These are phyloP conservation scores for Haberlea rhodopensis DNA, from an alignment of 257 asterid species.

Conservation along the genomic window DNA sequence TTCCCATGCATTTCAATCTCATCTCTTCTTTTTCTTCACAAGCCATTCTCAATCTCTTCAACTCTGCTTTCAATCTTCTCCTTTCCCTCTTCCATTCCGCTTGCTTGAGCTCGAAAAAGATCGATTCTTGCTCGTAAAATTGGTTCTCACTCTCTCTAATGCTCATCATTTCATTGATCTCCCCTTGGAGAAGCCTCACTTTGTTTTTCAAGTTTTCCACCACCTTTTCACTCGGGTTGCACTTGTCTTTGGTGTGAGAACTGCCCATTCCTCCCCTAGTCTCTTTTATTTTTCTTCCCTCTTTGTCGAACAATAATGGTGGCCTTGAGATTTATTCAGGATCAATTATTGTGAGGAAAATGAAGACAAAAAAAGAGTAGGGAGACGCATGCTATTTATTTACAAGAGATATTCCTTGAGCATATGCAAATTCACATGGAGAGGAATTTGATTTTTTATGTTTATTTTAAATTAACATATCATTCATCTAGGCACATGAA, in stretches of 20 bases:
- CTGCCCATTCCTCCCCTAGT: constrained; percentile 47
- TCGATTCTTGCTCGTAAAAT: constrained; percentile 53
- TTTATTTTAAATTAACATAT: too few species aligned
- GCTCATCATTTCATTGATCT: constrained; percentile 58
- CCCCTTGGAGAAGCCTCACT: constrained; percentile 49
- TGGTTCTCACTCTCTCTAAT: constrained; percentile 60
- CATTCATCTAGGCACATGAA: not conserved
- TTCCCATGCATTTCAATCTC: constrained; percentile 25
- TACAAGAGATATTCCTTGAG: not conserved
- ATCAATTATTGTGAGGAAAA: not conserved
- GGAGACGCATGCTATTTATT: not conserved
- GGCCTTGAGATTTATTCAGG: not conserved
- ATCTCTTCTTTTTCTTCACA: constrained; percentile 34
- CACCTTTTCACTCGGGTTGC: constrained; percentile 30
- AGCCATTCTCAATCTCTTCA: constrained; percentile 38
- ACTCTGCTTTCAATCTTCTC: constrained; percentile 48
- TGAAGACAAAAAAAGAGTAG: not conserved
- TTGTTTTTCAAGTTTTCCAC: constrained; percentile 58
- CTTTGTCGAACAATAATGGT: not conserved
- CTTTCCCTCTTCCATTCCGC: constrained; percentile 74
- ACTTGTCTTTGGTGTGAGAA: constrained; percentile 44
- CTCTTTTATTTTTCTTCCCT: not conserved
- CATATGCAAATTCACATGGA: not conserved
- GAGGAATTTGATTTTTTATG: not conserved
- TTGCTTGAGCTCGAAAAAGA: constrained; percentile 62